Evolutionary conservation across 176 grass and related monocot genomes (phyloP).

Genomic region (Sorghum bicolor): Sorghum_bicolor_NCBIv3 NC_012873.2:566501-567000

Average conservation of each 20-base stretch:
- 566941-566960: no score
- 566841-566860: neutral
- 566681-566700: neutral
- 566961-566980: no score
- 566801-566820: neutral
- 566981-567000: no score
- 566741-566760: neutral
- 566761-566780: neutral
- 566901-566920: no score
- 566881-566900: neutral
- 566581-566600: neutral
- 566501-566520: neutral
- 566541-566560: neutral
- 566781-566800: neutral
- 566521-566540: neutral
- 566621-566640: no score
- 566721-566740: neutral
- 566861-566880: neutral
- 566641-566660: no score
- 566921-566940: no score
- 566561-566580: neutral
- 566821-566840: neutral
- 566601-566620: neutral
- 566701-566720: neutral
- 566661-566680: neutral